Conservation (phyloP, 148 eudicot species). For the Rhododendron simsii region DNA sequence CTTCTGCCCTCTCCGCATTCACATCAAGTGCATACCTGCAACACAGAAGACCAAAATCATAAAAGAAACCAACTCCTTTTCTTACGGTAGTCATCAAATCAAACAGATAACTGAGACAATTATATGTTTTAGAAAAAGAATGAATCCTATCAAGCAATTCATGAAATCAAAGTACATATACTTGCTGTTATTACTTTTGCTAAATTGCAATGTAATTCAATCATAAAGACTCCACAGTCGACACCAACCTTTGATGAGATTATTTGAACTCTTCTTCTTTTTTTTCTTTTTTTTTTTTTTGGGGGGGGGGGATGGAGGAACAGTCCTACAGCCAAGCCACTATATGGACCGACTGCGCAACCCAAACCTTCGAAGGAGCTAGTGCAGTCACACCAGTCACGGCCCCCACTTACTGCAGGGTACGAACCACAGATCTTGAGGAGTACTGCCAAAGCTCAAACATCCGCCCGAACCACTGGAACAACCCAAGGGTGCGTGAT, state of each 20-base stretch:
- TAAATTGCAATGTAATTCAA: conserved; percentile 2
- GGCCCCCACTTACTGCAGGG: too few relatives aligned
- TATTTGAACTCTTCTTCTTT: too few relatives aligned
- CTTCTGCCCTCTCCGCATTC: conserved; percentile 96
- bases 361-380: too few relatives aligned
- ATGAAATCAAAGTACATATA: neutral
- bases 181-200: neutral
- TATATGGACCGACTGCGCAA: too few relatives aligned
- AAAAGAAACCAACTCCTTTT: neutral
- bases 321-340: too few relatives aligned
- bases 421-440: too few relatives aligned
- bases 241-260: neutral
- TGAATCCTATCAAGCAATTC: neutral
- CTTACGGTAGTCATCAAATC: neutral
- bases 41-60: conserved; percentile 8
- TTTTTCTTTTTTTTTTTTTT: too few relatives aligned
- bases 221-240: neutral
- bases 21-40: conserved; percentile 97
- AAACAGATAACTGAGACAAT: neutral
- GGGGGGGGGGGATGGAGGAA: too few relatives aligned
- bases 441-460: too few relatives aligned
- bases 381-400: too few relatives aligned
- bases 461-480: too few relatives aligned
- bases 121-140: neutral
- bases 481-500: too few relatives aligned